Conservation (phyloP, 768 basidiomycete species). For the Tubosaeta sp. region DNA sequence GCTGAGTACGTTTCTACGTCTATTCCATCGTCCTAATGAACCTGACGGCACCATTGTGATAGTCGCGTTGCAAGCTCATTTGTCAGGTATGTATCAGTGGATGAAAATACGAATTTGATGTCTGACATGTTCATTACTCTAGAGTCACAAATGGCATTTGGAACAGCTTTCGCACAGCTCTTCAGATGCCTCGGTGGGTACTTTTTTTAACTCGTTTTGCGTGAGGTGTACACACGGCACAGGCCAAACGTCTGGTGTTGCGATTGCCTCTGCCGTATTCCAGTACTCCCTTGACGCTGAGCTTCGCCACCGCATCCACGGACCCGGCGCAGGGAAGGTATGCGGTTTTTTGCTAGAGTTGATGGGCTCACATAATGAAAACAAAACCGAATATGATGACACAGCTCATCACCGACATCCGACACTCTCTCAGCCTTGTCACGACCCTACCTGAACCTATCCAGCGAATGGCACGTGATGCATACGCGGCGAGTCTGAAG, state of each 20-base stretch:
- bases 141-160: slow-evolving; percentile 21
- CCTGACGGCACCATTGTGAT: background rate
- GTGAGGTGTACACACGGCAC: no score
- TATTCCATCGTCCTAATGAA: background rate
- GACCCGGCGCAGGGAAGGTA: slow-evolving; percentile 9
- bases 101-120: no score
- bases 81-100: background rate
- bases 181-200: slow-evolving; percentile 20
- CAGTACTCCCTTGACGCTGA: slow-evolving; percentile 15
- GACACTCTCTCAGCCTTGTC: slow-evolving; percentile 21
- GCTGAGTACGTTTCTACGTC: slow-evolving; percentile 13
- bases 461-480: slow-evolving; percentile 15
- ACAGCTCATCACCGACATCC: slow-evolving; percentile 14
- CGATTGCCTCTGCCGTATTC: slow-evolving; percentile 21
- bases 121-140: background rate
- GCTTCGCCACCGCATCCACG: slow-evolving; percentile 13
- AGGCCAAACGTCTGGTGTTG: slow-evolving; percentile 23
- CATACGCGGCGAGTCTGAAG: no score
- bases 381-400: background rate
- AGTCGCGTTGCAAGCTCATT: slow-evolving; percentile 7
- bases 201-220: no score
- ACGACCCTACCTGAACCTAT: slow-evolving; percentile 5
- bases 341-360: background rate
- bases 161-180: slow-evolving; percentile 22
- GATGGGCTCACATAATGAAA: background rate